Conservation (phyloP, 805 yeast genomes). For the Wickerhamiella nectarea region DNA sequence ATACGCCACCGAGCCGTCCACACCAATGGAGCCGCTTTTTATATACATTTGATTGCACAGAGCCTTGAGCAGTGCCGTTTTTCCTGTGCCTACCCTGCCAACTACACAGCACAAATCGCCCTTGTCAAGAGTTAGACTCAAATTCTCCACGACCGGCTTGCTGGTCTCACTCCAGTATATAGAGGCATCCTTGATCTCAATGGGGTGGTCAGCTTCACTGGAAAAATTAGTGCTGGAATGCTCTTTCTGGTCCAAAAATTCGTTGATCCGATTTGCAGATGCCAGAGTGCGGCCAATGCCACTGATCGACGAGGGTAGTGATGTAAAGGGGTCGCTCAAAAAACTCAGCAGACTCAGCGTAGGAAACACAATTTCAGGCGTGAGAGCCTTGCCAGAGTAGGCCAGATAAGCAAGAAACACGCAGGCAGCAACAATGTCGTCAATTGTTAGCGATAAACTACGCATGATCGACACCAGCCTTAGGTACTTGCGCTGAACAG, state of each 20-base stretch:
- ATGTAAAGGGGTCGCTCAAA: slow-evolving; percentile 26
- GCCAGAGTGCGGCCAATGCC: slow-evolving; percentile 13
- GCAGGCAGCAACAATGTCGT: slow-evolving; percentile 69
- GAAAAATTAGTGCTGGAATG: slow-evolving; percentile 9
- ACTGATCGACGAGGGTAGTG: slow-evolving; percentile 13
- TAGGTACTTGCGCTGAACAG: slow-evolving; percentile 35
- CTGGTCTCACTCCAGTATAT: slow-evolving; percentile 28
- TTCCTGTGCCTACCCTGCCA: slow-evolving; percentile 85
- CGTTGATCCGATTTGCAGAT: slow-evolving; percentile 15
- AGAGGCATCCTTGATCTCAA: slow-evolving; percentile 9
- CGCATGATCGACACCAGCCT: slow-evolving; percentile 63
- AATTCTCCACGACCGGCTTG: slow-evolving; percentile 28
- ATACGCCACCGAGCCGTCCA: slow-evolving; percentile 64
- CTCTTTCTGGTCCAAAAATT: slow-evolving; percentile 15
- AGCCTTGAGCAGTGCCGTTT: slow-evolving; percentile 68
- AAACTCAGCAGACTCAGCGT: slow-evolving; percentile 47
- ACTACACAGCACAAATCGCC: slow-evolving; percentile 76
- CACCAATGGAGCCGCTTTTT: slow-evolving; percentile 49
- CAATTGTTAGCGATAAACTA: slow-evolving; percentile 70
- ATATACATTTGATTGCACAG: slow-evolving; percentile 66
- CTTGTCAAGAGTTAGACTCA: slow-evolving; percentile 50
- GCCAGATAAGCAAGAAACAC: slow-evolving; percentile 71
- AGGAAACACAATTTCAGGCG: slow-evolving; percentile 74
- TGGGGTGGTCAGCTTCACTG: neutral
- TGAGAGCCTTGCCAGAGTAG: slow-evolving; percentile 47